Evolutionary conservation across 768 basidiomycete species (phyloP).

Genomic region (Russula griseocarnosa): DNA sequence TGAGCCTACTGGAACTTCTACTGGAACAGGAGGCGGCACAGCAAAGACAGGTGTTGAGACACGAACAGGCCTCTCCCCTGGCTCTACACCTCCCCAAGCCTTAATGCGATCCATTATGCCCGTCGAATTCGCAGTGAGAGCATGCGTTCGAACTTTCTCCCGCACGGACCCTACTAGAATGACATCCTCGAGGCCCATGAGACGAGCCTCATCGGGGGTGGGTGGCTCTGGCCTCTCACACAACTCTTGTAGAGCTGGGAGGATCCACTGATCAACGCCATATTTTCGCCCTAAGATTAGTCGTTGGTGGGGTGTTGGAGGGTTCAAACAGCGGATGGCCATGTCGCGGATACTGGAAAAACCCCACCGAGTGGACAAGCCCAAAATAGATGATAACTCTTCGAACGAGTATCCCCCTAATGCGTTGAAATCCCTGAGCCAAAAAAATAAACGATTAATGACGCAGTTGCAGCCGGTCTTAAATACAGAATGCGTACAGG

Average conservation of each 20-base stretch:
- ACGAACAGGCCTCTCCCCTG: neutral
- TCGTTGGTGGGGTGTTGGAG: conserved; percentile 8
- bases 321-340: conserved; percentile 17
- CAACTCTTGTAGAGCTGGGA: conserved; percentile 14
- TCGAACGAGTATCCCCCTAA: conserved; percentile 9
- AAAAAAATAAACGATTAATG: neutral
- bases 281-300: conserved; percentile 14
- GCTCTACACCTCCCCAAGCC: conserved; percentile 4
- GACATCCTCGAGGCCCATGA: conserved; percentile 17
- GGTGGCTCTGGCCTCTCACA: conserved; percentile 15
- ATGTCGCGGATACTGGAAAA: conserved; percentile 20
- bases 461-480: neutral
- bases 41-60: neutral
- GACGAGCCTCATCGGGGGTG: conserved; percentile 17
- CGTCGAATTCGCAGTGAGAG: neutral
- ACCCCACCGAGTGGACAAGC: conserved; percentile 22
- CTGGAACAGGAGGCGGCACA: no score
- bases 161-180: conserved; percentile 18
- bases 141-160: conserved; percentile 17
- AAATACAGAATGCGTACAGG: conserved; percentile 5
- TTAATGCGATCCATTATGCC: conserved; percentile 1
- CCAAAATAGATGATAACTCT: conserved; percentile 20
- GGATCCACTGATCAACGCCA: conserved; percentile 18
- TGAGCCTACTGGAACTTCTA: no score
- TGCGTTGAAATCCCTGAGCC: conserved; percentile 16